Base-by-base conservation (phyloP, 2,329 filamentous ascomycete genomes). In the Colletotrichum paranaense region DNA sequence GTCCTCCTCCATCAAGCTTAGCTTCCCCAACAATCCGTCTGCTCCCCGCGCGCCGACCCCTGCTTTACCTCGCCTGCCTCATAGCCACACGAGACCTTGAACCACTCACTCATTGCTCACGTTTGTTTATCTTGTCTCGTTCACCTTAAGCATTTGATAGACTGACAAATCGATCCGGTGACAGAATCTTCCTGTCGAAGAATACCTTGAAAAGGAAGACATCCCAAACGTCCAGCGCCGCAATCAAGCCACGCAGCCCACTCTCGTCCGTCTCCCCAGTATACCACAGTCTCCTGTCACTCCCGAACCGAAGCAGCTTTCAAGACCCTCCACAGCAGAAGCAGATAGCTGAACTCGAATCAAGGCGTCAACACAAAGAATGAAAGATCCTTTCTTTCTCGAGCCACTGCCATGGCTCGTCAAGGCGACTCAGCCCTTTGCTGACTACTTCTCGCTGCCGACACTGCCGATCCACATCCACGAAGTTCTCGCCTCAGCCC, bases 391-490 rank as follows among this genome's bases (percentile, higher is more conserved):
- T 1, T 94, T 95, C 79, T 90, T 91, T 68, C 85, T 94, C 76
- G 83, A 88, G 69, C 88, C 91, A 24, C 83, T 89, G 49, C 91
- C 92, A 65, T 88, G 87, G 80, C 84, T 91, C 66, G 86, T 84
- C 77, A 81, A 84, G 69, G 87, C 90, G 70, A 83, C 92, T 63
- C 86, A 92, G 80, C 93, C 93, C 19, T 86, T 91, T 79, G 91
- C 93, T 74, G 88, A 93, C 77, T 85, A 84, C 73, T 84, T 93
- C 72, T 82, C 84, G 64, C 86, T 96, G 58, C 86, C 89, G 9
- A 92, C 92, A 6, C 88, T 97, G 24, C 92, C 93, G 19, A 84
- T 93, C 62, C 94, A 97, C 83, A 87, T 94, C 78, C 94, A 97
- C 85, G 93, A 97, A 82, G 88, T 96, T 62, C 74, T 94, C 68